Base-by-base conservation (phyloP, 306 rosid genomes). In the Dalbergia cochinchinensis region DNA sequence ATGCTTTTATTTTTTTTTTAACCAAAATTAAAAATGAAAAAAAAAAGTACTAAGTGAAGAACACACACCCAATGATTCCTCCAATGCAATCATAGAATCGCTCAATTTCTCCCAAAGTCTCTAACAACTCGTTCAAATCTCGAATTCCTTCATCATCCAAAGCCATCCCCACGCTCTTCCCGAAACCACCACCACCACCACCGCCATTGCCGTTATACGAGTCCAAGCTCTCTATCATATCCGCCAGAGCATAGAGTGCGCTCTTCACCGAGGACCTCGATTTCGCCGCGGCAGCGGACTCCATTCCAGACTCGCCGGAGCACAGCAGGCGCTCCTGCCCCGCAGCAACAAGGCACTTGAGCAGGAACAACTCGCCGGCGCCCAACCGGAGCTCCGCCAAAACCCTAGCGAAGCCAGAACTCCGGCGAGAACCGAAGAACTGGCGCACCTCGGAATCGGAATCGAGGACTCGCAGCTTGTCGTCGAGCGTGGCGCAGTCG, bases 71-170 rank as follows among this genome's bases (percentile, higher is more conserved):
- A 64, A 96, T 90, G 61, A 96, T 86, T 73, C 99, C 99, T 34
- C 99, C 99, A 87, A 96, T 88, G 86, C 99, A 91, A 65, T 93
- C 91, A 83, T 96, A 96, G 84, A 93, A 96, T 20, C 79, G 69
- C 62, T 96, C 99, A 71, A 93, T 79, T 73, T 90, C 92, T 20
- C 83, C 90, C 78, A 96, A 82, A 78, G 76, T 82, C 77, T 74
- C 83, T 64, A 95, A 73, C 16, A 95, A 90, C 80, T 83, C 85
- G 60, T 89, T 88, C 96, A 96, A 82, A 19, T 87, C 93, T 9
- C 77, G 14, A 59, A 86, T 73, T 82, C 87, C 96, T 65, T 83
- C 87, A 71, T 82, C 87, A 47, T 66, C 89, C 89, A 93, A 84
- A 77, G 73, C 41, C 83, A 83, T 45, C 18, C 80, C 78, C 70